Conservation (phyloP, 2,329 filamentous ascomycete species). For the Phialophora chinensis region DNA sequence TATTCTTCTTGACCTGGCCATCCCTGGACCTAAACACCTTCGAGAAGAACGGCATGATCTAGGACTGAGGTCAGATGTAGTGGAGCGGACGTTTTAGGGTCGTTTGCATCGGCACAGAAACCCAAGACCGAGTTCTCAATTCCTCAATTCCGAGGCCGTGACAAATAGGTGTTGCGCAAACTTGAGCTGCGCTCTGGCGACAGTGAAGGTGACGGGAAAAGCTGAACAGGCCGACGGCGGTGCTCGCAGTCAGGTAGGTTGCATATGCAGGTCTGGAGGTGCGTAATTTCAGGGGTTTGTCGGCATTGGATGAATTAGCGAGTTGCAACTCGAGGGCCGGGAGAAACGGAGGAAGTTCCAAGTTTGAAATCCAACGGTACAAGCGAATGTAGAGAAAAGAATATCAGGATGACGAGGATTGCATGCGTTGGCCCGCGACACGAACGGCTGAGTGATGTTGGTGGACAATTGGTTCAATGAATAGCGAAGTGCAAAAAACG, state of each 20-base stretch:
- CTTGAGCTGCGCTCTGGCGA: constrained; percentile 4
- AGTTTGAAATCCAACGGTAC: constrained; percentile 22
- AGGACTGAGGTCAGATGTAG: constrained; percentile 8
- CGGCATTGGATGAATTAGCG: constrained; percentile 27
- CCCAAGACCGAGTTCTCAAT: not conserved
- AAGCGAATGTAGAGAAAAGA: constrained; percentile 28
- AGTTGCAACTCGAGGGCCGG: constrained; percentile 16
- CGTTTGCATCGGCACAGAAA: constrained; percentile 28
- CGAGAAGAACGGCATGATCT: constrained; percentile 63
- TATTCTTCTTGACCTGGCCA: constrained; percentile 65
- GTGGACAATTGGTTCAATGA: constrained; percentile 15
- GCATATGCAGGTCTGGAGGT: constrained; percentile 30
- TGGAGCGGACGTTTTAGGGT: not conserved
- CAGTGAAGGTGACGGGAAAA: constrained; percentile 5
- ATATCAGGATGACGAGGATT: constrained; percentile 18
- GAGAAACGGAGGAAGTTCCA: constrained; percentile 20
- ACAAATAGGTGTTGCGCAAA: not conserved
- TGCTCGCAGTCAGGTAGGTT: constrained; percentile 26
- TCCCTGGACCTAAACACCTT: constrained; percentile 77
- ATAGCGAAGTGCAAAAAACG: constrained; percentile 19
- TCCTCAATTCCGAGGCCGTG: not conserved
- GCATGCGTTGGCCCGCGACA: constrained; percentile 21
- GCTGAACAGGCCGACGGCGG: constrained; percentile 6
- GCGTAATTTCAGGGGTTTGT: constrained; percentile 31
- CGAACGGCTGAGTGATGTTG: constrained; percentile 20